phyloP scores from a whole-genome alignment of 1,284 basidiomycete genomes.

The Apiotrichum gracile region DNA sequence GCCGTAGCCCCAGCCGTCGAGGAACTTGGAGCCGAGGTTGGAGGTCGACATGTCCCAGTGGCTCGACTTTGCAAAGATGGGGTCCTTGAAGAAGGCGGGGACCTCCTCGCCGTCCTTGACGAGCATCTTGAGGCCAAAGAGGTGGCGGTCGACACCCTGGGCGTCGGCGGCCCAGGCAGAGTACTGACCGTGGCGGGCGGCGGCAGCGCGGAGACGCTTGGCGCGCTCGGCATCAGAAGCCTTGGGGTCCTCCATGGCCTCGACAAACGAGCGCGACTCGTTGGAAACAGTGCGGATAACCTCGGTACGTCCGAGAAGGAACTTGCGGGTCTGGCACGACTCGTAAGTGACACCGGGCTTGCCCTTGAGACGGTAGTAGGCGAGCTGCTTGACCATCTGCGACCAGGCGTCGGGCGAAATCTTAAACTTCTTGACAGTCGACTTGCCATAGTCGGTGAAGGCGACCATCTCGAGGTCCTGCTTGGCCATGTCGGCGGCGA shows the following conservation, averaged over 20 bases:
- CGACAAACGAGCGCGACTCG: slow-evolving; percentile 78
- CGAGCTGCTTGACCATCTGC: slow-evolving; percentile 92
- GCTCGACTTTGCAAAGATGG: slow-evolving; percentile 61
- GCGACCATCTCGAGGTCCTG: slow-evolving; percentile 84
- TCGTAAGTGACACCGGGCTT: slow-evolving; percentile 86
- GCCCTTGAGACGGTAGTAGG: slow-evolving; percentile 79
- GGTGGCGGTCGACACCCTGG: slow-evolving; percentile 89
- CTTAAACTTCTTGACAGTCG: slow-evolving; percentile 79
- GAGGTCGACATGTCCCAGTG: slow-evolving; percentile 94
- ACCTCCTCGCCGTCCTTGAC: slow-evolving; percentile 67
- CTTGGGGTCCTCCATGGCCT: slow-evolving; percentile 71
- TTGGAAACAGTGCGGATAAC: slow-evolving; percentile 80
- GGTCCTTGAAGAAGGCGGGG: slow-evolving; percentile 74
- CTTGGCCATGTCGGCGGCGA: slow-evolving; percentile 66
- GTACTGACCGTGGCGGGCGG: slow-evolving; percentile 77
- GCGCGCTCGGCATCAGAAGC: slow-evolving; percentile 59
- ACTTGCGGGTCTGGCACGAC: slow-evolving; percentile 90
- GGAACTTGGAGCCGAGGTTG: slow-evolving; percentile 72
- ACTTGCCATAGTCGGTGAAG: slow-evolving; percentile 88
- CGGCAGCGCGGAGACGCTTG: slow-evolving; percentile 69
- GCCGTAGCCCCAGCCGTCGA: slow-evolving; percentile 96
- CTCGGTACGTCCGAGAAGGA: slow-evolving; percentile 85
- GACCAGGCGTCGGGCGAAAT: slow-evolving; percentile 91
- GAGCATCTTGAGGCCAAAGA: slow-evolving; percentile 87
- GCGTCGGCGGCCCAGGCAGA: slow-evolving; percentile 86